Percentiles rank a stretch among this genome's conserved stretches.
Evolutionary conservation across 768 basidiomycete species (phyloP).

Genomic region (Phylloporus arenicola): DNA sequence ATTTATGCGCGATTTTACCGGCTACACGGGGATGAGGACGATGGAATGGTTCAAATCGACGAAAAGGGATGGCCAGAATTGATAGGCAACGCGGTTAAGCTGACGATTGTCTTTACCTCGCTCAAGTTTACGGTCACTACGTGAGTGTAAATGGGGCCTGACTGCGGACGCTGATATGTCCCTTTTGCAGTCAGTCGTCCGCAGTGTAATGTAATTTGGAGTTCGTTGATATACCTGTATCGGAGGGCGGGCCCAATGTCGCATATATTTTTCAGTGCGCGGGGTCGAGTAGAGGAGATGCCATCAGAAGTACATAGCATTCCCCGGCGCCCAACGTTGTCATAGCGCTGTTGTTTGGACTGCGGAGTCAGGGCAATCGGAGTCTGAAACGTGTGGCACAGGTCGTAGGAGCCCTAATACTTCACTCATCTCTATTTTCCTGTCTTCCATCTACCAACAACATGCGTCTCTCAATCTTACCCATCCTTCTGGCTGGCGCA

Average conservation of each 20-base stretch:
- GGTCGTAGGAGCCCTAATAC: slow-evolving; percentile 1
- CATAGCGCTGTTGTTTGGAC: neutral
- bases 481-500: slow-evolving; percentile 35
- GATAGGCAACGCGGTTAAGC: slow-evolving; percentile 30
- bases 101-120: slow-evolving; percentile 30
- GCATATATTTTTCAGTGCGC: neutral
- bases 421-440: neutral
- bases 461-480: slow-evolving; percentile 38
- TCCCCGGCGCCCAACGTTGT: neutral
- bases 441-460: slow-evolving; percentile 6
- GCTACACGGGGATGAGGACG: slow-evolving; percentile 30
- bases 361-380: slow-evolving; percentile 16
- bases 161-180: neutral
- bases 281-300: neutral
- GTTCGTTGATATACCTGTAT: neutral
- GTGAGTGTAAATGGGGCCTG: slow-evolving; percentile 16
- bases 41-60: slow-evolving; percentile 28
- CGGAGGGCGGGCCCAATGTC: neutral
- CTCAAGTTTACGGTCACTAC: slow-evolving; percentile 31
- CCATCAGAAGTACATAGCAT: neutral
- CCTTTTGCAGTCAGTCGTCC: slow-evolving; percentile 21
- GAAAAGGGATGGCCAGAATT: slow-evolving; percentile 31
- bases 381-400: slow-evolving; percentile 17
- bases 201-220: slow-evolving; percentile 13
- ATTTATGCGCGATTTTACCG: slow-evolving; percentile 32